Evolutionary conservation across 352 stramenopile genomes (phyloP).

Genomic region (Sclerospora graminicola): DNA sequence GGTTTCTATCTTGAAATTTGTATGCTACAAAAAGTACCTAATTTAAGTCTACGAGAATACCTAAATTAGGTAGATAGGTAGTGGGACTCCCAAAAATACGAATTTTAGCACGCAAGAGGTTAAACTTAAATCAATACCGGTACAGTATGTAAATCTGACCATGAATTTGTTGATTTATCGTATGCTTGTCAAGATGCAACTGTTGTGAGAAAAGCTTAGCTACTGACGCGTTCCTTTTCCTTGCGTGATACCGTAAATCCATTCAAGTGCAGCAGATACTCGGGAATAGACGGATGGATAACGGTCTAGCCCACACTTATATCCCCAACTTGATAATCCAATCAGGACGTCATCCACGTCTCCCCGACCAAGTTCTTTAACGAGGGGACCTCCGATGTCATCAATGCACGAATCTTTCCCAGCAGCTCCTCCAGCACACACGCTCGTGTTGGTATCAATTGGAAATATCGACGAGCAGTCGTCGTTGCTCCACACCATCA

Average conservation of each 20-base stretch:
- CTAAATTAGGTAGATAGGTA: no score
- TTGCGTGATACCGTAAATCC: constrained; percentile 12
- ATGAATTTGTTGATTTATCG: no score
- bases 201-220: no score
- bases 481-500: not conserved
- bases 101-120: no score
- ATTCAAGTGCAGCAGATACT: constrained; percentile 14
- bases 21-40: no score
- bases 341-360: constrained; percentile 29
- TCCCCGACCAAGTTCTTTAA: constrained; percentile 11
- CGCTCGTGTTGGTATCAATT: constrained; percentile 6
- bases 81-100: no score
- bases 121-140: no score
- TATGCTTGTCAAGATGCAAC: no score
- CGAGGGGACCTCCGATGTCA: constrained; percentile 23
- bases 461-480: constrained; percentile 7
- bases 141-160: no score
- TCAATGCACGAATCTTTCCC: constrained; percentile 22
- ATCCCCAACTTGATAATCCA: constrained; percentile 33
- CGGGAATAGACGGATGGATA: constrained; percentile 12
- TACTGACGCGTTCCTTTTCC: not conserved
- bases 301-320: constrained; percentile 18
- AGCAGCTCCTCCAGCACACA: constrained; percentile 18
- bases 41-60: no score
- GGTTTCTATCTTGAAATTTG: no score